A percentile compares a stretch with the other conserved stretches of the same genome.
phyloP scores from a whole-genome alignment of 148 eudicot genomes.

The Rhododendron simsii region DNA sequence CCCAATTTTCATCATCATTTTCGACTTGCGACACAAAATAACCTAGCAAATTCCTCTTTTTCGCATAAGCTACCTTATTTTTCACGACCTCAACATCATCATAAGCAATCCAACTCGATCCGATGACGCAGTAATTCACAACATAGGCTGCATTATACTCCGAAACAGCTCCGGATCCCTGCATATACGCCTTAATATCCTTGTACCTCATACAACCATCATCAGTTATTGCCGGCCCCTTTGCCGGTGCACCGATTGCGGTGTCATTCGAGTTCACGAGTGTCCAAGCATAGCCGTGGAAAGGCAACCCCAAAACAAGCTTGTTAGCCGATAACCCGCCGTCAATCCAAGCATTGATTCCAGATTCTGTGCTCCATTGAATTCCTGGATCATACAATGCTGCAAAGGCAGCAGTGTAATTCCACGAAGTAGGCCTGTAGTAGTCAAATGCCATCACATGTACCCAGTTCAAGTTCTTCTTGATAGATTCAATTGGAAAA shows the following conservation, averaged over 20 bases:
- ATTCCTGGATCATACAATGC: too few species aligned
- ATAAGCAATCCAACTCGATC: constrained; percentile 41
- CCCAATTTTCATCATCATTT: constrained; percentile 32
- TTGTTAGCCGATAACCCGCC: too few species aligned
- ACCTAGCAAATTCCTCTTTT: constrained; percentile 41
- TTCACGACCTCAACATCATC: constrained; percentile 47
- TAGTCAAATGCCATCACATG: constrained; percentile 28
- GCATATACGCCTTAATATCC: constrained; percentile 13
- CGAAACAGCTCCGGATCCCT: constrained; percentile 12
- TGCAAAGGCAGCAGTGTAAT: too few species aligned
- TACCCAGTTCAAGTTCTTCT: constrained; percentile 27
- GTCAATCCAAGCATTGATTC: constrained; percentile 11
- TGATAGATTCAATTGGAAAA: constrained; percentile 24
- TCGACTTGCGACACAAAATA: constrained; percentile 30
- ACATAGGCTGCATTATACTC: constrained; percentile 29
- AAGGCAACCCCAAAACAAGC: not conserved
- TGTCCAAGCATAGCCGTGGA: too few species aligned
- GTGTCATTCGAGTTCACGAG: too few species aligned
- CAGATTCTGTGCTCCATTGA: constrained; percentile 12
- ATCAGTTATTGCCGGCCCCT: not conserved
- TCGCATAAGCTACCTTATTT: constrained; percentile 44
- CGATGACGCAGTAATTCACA: constrained; percentile 25
- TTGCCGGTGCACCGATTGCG: too few species aligned
- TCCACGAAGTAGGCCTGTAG: not conserved
- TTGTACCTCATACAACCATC: constrained; percentile 35